Evolutionary conservation across 768 basidiomycete genomes (phyloP).

Genomic region (Neoboletus magnificus): DNA sequence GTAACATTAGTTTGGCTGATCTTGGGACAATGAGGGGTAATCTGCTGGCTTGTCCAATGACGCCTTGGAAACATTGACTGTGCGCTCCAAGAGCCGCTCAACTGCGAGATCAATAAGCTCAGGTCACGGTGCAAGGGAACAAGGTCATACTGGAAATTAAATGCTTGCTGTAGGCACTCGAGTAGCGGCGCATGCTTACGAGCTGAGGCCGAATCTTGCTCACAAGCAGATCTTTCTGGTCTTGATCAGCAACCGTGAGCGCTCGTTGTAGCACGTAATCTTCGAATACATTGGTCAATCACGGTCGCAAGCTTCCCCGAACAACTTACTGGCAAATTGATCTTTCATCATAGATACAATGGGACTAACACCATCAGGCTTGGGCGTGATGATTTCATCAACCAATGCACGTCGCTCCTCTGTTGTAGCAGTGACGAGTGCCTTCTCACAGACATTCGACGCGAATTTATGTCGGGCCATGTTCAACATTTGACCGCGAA

Average conservation of each 20-base stretch:
- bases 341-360: conserved; percentile 80
- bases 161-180: conserved; percentile 76
- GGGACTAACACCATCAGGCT: conserved; percentile 61
- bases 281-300: conserved; percentile 26
- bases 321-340: conserved; percentile 78
- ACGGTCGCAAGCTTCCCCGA: background rate
- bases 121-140: background rate
- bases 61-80: conserved; percentile 28
- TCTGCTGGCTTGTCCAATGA: conserved; percentile 29
- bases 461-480: conserved; percentile 91
- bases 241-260: conserved; percentile 60
- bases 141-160: conserved; percentile 65
- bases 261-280: conserved; percentile 88
- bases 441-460: conserved; percentile 95
- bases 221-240: conserved; percentile 68
- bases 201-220: conserved; percentile 65
- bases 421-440: conserved; percentile 60
- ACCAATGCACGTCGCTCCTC: conserved; percentile 69
- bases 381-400: conserved; percentile 72
- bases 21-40: conserved; percentile 28
- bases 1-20: conserved; percentile 20
- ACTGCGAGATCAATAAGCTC: conserved; percentile 39
- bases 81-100: conserved; percentile 64
- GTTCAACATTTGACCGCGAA: conserved; percentile 73
- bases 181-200: conserved; percentile 64